A percentile compares a stretch with the other conserved stretches of the same genome.
Conservation (phyloP, 1,139 yeast species). For the Suhomyces atakaporum region DNA sequence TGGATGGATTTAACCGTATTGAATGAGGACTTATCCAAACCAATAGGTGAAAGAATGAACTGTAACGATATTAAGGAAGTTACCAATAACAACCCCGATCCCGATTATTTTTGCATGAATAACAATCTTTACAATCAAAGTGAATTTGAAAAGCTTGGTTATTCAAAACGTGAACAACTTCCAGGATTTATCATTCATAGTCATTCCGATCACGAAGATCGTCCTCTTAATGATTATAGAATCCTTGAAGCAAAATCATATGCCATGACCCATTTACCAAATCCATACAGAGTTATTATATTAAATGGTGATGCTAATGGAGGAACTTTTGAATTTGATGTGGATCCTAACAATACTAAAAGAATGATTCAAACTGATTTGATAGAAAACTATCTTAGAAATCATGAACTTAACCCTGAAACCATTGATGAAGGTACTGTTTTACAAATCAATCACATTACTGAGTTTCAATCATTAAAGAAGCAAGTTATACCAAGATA, state of each 20-base stretch:
- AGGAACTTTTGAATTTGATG: constrained; percentile 35
- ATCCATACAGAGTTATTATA: constrained; percentile 34
- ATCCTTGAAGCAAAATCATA: constrained; percentile 21
- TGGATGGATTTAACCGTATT: constrained; percentile 20
- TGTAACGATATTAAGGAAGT: constrained; percentile 19
- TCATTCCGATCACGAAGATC: constrained; percentile 25
- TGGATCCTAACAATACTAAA: constrained; percentile 19
- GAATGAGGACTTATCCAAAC: constrained; percentile 13
- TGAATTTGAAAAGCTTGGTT: constrained; percentile 16
- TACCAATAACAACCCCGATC: constrained; percentile 17
- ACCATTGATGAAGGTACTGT: constrained; percentile 16
- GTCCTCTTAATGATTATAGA: constrained; percentile 17
- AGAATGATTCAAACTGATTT: constrained; percentile 17
- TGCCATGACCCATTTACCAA: constrained; percentile 29
- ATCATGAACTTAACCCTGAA: constrained; percentile 13
- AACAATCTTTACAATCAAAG: constrained; percentile 10
- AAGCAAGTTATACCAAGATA: constrained; percentile 21
- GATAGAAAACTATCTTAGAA: constrained; percentile 12
- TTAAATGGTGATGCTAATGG: constrained; percentile 27
- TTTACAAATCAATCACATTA: constrained; percentile 23
- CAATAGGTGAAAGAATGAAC: constrained; percentile 10
- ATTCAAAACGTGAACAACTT: constrained; percentile 14
- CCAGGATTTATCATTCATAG: constrained; percentile 20
- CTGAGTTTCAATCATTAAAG: constrained; percentile 22
- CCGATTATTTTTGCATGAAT: constrained; percentile 19